phyloP scores from a whole-genome alignment of 2,329 filamentous ascomycete species.

The Beauveria caledonica region DNA sequence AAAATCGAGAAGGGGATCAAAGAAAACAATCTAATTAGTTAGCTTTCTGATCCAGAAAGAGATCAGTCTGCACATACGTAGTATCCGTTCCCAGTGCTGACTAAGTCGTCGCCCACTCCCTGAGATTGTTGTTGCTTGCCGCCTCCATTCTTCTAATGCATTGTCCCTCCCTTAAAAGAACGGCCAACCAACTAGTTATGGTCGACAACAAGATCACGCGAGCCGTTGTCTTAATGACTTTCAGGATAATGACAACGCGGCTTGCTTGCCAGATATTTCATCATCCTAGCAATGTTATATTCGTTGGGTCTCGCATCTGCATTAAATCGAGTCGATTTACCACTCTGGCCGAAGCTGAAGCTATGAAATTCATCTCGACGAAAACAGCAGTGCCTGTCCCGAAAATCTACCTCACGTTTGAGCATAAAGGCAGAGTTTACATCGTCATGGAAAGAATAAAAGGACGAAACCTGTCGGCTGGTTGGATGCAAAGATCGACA shows the following conservation, averaged over 20 bases:
- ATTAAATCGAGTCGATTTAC: not conserved
- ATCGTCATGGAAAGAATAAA: not conserved
- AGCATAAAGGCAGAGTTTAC: not conserved
- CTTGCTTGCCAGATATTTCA: not conserved
- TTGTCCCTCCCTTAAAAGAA: no score
- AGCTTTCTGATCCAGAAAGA: no score
- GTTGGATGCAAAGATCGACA: not conserved
- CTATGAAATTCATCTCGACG: not conserved
- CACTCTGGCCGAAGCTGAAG: not conserved
- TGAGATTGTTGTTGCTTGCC: no score
- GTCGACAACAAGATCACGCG: not conserved
- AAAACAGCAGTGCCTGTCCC: not conserved
- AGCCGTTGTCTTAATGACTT: not conserved
- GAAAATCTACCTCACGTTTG: not conserved
- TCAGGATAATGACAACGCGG: not conserved
- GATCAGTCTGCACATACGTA: no score
- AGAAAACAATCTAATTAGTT: no score
- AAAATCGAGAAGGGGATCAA: no score
- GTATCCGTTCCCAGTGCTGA: no score
- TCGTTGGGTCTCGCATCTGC: not conserved
- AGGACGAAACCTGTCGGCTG: not conserved
- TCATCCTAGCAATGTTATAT: not conserved
- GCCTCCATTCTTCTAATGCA: no score
- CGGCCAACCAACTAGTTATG: no score
- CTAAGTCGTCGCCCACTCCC: no score